Evolutionary conservation across 176 grass and related monocot genomes (phyloP), one percentile per base, ranked within the genome.

Genomic region (Stipa capillata): DNA sequence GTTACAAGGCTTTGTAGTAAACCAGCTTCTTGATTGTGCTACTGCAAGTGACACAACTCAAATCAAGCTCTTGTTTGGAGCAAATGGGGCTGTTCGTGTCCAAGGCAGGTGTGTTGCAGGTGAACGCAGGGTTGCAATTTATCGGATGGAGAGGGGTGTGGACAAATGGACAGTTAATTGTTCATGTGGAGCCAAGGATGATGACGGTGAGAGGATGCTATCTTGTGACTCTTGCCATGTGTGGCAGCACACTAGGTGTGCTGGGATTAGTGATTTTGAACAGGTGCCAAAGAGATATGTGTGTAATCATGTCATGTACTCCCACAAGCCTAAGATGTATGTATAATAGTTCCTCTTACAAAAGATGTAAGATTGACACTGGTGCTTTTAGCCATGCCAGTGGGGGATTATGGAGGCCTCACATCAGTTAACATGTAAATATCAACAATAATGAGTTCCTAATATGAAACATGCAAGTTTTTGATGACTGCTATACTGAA

Each of bases 151-250:
- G 74, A 79, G 85, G 74, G 94, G 94, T 4, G 25, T 87, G 12
- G 94, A 87, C 24, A 83, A 73, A 39, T 97, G 94, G 91, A 93
- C 60, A 0, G 91, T 97, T 56, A 66, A 83, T n/a, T 97, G 91
- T 62, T 50, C 54, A 55, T 97, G 94, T 80, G 91, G 94, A 66
- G 83, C 87, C 6, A 86, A 77, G 42, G 94, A 97, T 44, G 88
- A 97, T 65, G 94, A 97, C 60, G 90, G 94, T 0, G 86, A 97
- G 78, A 91, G 88, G 25, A 97, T 97, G 94, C n/a, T 97, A 52
- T 85, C 90, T 25, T 97, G 94, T 69, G 94, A 93, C 43, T 37
- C 74, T 20, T 93, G 88, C 56, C 77, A 92, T 52, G 84, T 91
- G 54, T 97, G 94, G 86, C 84, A 89, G 70, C 94, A 97, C 76